Base-by-base conservation (phyloP, 2,329 filamentous ascomycete species). In the Hypomyces rosellus region DNA sequence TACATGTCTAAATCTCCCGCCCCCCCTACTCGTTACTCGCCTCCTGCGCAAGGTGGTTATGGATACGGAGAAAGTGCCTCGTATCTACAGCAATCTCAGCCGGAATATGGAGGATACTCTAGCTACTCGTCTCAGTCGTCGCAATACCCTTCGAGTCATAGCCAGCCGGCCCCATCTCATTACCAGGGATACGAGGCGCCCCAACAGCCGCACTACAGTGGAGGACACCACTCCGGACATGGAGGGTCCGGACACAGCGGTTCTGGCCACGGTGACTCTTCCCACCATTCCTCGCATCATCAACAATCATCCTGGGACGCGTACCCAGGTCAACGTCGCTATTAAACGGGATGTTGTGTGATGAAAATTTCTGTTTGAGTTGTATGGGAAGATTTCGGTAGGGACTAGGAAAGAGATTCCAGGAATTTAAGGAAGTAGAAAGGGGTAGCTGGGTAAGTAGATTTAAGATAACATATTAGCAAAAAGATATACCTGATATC, bases 1-100 rank as follows among this genome's bases (percentile, higher is more conserved):
- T 70, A 70, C 49, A 55, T 68, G 30, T 73, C 73, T 3, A 61
- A 58, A 46, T 69, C 70, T 2, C 69, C 74, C 40, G 68, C 67
- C 2, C 66, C 66, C 1, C 61, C 60, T 56, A 58, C 56, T 57
- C 61, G 50, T 61, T 56, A 62, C 48, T 60, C 56, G 41, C 65
- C 55, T 25, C 63, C 56, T 4, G 54, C 65, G n/a, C 58, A 64
- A 13, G 25, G 25, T 8, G 58, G 65, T 0, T 76, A 71, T 53
- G 70, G 71, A n/a, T 73, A 75, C 52, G 66, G 69, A 22, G 57
- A 70, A 39, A 66, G 66, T 47, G 59, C 65, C 1, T 62, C 60
- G 14, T 69, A 69, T 25, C 55, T 58, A 45, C 12, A 48, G 1
- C 46, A 52, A 15, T 30, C 51, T 34, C 38, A 34, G n/a, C 18